Conservation (phyloP, 2,329 filamentous ascomycete genomes). For the Paracorniculantispora psalliotae region DNA sequence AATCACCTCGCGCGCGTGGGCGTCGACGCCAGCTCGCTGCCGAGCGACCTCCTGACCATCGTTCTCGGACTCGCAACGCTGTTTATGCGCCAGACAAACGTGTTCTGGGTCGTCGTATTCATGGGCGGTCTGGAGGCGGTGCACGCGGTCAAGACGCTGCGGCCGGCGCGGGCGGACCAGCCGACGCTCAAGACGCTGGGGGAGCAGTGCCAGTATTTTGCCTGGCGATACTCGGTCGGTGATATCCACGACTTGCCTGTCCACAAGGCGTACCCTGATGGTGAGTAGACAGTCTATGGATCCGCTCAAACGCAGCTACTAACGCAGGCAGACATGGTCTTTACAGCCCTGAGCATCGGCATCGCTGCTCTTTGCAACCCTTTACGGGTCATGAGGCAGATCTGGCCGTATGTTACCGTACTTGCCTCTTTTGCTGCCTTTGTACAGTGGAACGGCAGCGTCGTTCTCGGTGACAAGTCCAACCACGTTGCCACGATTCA, state of each 20-base stretch:
- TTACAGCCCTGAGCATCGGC: constrained; percentile 59
- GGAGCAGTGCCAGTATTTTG: constrained; percentile 34
- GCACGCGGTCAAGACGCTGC: constrained; percentile 44
- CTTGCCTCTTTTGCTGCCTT: constrained; percentile 67
- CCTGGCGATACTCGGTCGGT: constrained; percentile 42
- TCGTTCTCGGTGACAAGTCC: constrained; percentile 90
- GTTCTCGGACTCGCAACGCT: constrained; percentile 61
- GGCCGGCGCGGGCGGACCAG: constrained; percentile 26
- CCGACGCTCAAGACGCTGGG: constrained; percentile 28
- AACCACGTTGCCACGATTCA: constrained; percentile 91
- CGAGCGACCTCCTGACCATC: constrained; percentile 42
- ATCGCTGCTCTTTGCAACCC: constrained; percentile 52
- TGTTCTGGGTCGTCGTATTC: constrained; percentile 87
- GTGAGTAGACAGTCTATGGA: constrained; percentile 30
- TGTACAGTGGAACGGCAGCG: constrained; percentile 80
- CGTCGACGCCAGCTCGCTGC: constrained; percentile 24
- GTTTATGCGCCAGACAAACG: constrained; percentile 86
- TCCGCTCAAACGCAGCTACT: constrained; percentile 16
- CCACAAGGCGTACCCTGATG: constrained; percentile 42
- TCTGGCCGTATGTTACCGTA: constrained; percentile 59
- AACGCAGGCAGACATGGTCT: constrained; percentile 41
- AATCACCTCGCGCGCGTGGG: constrained; percentile 46
- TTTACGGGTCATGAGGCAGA: constrained; percentile 36
- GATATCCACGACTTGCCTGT: constrained; percentile 52
- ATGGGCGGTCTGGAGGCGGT: constrained; percentile 59